Base-by-base conservation (phyloP, 176 grass and related monocot species). In the Carex parvula region DNA sequence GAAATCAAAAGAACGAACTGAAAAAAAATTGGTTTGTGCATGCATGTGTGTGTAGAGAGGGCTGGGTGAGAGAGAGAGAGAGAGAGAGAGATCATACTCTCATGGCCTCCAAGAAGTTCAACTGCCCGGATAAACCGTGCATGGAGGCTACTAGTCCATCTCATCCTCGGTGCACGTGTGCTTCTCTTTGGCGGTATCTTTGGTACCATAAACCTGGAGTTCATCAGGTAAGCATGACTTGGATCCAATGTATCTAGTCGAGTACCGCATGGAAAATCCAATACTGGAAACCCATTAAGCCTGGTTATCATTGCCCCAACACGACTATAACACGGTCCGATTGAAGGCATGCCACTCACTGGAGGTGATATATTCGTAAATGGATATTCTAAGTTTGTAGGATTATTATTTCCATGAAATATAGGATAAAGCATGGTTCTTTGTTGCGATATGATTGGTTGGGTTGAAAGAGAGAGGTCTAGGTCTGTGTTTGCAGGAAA, bases 41-140 rank as follows among this genome's bases (percentile, higher is more conserved):
- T 52, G 29, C 29, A 29, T 29, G 9, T 48, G 42, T 46, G 17
- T 44, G 41, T 73, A 11, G 16, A n/a, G 16, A 17, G 16, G 16
- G 4, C 57, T 7, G 57, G 3, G 26, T 5, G 17, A 61, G n/a
- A n/a, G n/a, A n/a, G n/a, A n/a, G n/a, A n/a, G n/a, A n/a, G 63
- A 58, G 21, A 62, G 59, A 46, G 16, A 7, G 20, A 58, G 22
- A 18, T 57, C 77, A 7, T 89, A 89, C 88, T 86, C 50, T 89
- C 88, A 79, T 89, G 88, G 15, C 88, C 88, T 2, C 88, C 88
- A 4, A 86, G 74, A 26, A 89, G 84, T 61, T 89, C 88, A n/a
- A 89, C 88, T 3, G 88, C 88, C 16, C 81, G 88, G 48, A 89
- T 70, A 81, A 89, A 89, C 21, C 84, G 88, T 73, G 88, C 77